Percentiles rank a stretch among this genome's conserved stretches.
Evolutionary conservation across 352 stramenopile species (phyloP).

Genomic region (Globisporangium alternatum): DNA sequence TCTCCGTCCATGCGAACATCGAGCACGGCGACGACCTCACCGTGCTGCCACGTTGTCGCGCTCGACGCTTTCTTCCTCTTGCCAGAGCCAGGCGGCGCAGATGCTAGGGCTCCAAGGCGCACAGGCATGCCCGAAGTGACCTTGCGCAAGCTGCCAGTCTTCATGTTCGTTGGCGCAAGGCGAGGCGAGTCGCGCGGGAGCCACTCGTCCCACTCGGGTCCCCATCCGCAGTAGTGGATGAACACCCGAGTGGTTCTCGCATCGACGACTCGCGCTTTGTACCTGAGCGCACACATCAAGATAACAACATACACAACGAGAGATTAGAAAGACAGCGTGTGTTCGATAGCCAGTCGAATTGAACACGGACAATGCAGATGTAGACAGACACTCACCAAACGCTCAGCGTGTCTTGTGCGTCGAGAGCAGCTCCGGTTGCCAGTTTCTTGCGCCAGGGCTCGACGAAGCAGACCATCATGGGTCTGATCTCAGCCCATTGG

Average conservation of each 20-base stretch:
- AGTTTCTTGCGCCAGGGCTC: background rate
- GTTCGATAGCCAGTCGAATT: background rate
- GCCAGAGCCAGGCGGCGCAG: background rate
- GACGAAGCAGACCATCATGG: background rate
- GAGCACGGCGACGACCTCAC: background rate
- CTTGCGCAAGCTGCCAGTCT: background rate
- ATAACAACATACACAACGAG: background rate
- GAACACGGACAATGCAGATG: background rate
- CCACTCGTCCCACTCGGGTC: background rate
- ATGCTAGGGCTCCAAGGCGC: background rate
- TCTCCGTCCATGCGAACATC: background rate
- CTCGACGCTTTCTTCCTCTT: background rate
- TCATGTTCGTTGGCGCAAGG: background rate
- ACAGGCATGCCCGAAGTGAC: background rate
- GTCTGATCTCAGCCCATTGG: background rate
- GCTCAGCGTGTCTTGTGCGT: background rate
- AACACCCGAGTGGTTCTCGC: background rate
- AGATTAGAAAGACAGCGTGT: background rate
- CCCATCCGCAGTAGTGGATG: slow-evolving; percentile 2
- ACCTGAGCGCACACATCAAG: background rate
- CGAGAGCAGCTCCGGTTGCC: background rate
- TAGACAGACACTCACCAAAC: background rate
- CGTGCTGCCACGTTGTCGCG: background rate
- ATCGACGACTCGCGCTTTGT: background rate
- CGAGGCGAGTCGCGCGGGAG: background rate